Conservation (phyloP, 768 basidiomycete genomes). For the Imleria badia region DNA sequence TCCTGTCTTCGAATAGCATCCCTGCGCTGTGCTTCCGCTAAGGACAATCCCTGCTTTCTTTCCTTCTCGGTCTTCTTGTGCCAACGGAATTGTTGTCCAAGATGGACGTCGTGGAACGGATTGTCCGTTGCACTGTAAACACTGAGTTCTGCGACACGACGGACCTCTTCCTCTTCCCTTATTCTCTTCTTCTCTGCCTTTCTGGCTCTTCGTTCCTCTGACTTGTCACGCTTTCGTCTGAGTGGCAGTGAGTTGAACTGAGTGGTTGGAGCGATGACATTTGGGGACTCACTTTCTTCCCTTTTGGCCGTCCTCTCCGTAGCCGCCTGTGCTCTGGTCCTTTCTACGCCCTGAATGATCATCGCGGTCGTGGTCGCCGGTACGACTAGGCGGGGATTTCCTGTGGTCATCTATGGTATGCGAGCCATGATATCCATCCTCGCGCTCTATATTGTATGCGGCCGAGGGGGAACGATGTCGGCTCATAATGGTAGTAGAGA, state of each 20-base stretch:
- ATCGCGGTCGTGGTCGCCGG: slow-evolving; percentile 30
- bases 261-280: neutral
- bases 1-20: slow-evolving; percentile 84
- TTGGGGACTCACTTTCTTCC: slow-evolving; percentile 46
- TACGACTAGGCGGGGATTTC: slow-evolving; percentile 33
- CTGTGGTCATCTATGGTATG: slow-evolving; percentile 32
- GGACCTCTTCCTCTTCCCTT: slow-evolving; percentile 85
- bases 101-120: slow-evolving; percentile 96
- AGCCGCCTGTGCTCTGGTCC: slow-evolving; percentile 19
- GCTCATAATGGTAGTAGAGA: slow-evolving; percentile 36
- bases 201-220: slow-evolving; percentile 79
- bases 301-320: slow-evolving; percentile 34
- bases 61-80: slow-evolving; percentile 99
- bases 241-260: slow-evolving; percentile 8
- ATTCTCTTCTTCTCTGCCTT: slow-evolving; percentile 86
- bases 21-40: slow-evolving; percentile 73
- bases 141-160: slow-evolving; percentile 91
- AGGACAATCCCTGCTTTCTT: slow-evolving; percentile 77
- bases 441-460: slow-evolving; percentile 21
- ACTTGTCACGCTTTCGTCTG: slow-evolving; percentile 83
- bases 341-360: slow-evolving; percentile 28
- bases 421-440: slow-evolving; percentile 35
- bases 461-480: slow-evolving; percentile 50
- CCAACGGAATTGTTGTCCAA: slow-evolving; percentile 97
- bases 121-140: slow-evolving; percentile 97